Evolutionary conservation across 768 basidiomycete species (phyloP).

Genomic region (Solioccasus polychromus): DNA sequence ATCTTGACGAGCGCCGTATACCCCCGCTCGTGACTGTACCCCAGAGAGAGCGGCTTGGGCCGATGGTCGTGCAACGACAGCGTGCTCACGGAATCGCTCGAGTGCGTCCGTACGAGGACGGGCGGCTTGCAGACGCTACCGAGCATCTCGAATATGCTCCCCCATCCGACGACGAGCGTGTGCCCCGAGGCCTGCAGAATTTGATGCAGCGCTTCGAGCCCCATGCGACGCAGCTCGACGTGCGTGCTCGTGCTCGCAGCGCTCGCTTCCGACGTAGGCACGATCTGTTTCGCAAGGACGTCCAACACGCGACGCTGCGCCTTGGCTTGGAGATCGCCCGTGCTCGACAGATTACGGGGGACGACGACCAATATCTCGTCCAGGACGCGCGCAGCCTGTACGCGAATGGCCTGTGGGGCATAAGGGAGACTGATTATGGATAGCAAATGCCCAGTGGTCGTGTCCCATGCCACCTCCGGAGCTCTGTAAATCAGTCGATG

Average conservation of each 20-base stretch:
- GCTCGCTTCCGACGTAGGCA: constrained; percentile 39
- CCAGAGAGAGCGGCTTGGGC: constrained; percentile 48
- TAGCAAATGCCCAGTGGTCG: constrained; percentile 77
- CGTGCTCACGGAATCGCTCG: constrained; percentile 42
- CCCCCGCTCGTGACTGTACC: constrained; percentile 62
- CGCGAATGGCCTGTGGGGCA: constrained; percentile 74
- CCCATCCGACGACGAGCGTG: constrained; percentile 91
- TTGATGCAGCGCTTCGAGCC: constrained; percentile 83
- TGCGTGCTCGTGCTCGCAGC: constrained; percentile 44
- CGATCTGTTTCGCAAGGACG: constrained; percentile 78
- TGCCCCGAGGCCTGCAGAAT: constrained; percentile 92
- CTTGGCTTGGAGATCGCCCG: constrained; percentile 59
- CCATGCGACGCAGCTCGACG: constrained; percentile 84
- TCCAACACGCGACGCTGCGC: constrained; percentile 85
- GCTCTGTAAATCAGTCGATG: constrained; percentile 83
- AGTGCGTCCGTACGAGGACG: constrained; percentile 33
- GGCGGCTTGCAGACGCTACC: constrained; percentile 77
- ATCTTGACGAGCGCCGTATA: constrained; percentile 81
- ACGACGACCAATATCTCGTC: constrained; percentile 81
- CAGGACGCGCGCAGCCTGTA: constrained; percentile 85
- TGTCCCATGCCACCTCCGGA: constrained; percentile 81
- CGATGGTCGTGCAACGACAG: constrained; percentile 39
- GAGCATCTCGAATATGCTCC: constrained; percentile 88
- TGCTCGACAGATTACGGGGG: constrained; percentile 62
- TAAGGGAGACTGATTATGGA: constrained; percentile 65